A percentile compares a stretch with the other conserved stretches of the same genome.
Conservation (phyloP, 176 grass and related monocot species). For the Aegilops tauschii region DNA sequence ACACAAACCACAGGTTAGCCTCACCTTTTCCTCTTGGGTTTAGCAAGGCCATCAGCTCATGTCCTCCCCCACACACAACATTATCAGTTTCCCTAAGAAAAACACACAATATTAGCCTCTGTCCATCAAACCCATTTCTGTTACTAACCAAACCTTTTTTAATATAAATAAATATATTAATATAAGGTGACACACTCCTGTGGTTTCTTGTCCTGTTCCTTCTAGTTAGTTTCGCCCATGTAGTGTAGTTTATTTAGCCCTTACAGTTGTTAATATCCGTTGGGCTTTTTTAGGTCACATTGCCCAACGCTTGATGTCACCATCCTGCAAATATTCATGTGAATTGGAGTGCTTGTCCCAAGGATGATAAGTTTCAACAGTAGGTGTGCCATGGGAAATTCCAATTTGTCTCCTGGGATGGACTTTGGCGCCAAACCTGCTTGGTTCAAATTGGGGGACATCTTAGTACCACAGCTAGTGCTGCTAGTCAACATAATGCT, state of each 20-base stretch:
- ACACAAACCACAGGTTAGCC: slow-evolving; percentile 20
- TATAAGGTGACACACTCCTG: neutral
- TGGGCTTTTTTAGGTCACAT: slow-evolving; percentile 29
- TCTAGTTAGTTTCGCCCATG: slow-evolving; percentile 10
- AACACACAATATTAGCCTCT: neutral
- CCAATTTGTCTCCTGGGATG: slow-evolving; percentile 19
- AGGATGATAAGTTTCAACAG: slow-evolving; percentile 19
- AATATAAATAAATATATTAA: neutral
- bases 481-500: neutral
- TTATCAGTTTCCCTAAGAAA: neutral
- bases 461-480: neutral
- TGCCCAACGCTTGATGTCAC: slow-evolving; percentile 46
- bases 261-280: neutral
- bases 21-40: slow-evolving; percentile 31
- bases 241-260: neutral
- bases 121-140: slow-evolving; percentile 5
- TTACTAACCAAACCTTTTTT: neutral
- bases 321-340: slow-evolving; percentile 23
- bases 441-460: neutral
- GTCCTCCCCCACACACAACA: neutral
- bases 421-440: slow-evolving; percentile 30
- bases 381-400: slow-evolving; percentile 24
- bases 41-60: slow-evolving; percentile 32
- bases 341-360: neutral
- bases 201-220: slow-evolving; percentile 20